Base-by-base conservation (phyloP, 805 yeast species). In the Saccharomycopsis sp. region DNA sequence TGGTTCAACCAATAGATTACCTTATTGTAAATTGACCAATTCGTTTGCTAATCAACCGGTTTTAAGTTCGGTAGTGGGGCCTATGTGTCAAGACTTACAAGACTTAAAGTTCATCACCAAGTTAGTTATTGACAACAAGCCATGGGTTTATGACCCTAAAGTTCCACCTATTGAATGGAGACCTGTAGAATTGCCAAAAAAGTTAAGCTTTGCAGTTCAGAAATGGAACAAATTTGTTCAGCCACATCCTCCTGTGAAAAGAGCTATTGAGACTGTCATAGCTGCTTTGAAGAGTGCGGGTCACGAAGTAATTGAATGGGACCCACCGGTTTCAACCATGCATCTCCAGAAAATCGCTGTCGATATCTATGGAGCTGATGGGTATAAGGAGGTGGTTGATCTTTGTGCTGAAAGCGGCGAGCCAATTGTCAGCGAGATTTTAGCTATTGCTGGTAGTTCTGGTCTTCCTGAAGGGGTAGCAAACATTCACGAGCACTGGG, bases 1-100 rank as follows among this genome's bases (percentile, higher is more conserved):
- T 64, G 87, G 88, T 34, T 73, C 86, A 3, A 73, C 83, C 2
- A 78, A 80, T 68, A 76, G 89, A 68, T 71, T 83, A 53, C 73
- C 82, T 1, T 62, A 54, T 15, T 54, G 52, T 23, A 47, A 52
- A 9, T 22, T 57, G 34, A 56, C 59, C 41, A 71, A 71, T 49
- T 71, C 75, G 7, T 69, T 69, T 59, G 68, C 71, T 2, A 58
- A 67, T 58, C 75, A 73, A 61, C 67, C 67, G 3, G 59, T 66
- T 3, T 66, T 73, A 29, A 62, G 68, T 3, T 70, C 75, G 1
- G 75, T 73, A 38, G 68, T 70, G 38, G 76, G 75, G 1, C 76
- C 76, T 54, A 67, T 72, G 67, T 64, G 70, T 20, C 59, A 64
- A 25, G 60, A 61, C 53, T 47, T 71, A 25, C 67, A 69, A 35